Base-by-base conservation (phyloP, 2,329 filamentous ascomycete species). In the Alternaria brassicicola region DNA sequence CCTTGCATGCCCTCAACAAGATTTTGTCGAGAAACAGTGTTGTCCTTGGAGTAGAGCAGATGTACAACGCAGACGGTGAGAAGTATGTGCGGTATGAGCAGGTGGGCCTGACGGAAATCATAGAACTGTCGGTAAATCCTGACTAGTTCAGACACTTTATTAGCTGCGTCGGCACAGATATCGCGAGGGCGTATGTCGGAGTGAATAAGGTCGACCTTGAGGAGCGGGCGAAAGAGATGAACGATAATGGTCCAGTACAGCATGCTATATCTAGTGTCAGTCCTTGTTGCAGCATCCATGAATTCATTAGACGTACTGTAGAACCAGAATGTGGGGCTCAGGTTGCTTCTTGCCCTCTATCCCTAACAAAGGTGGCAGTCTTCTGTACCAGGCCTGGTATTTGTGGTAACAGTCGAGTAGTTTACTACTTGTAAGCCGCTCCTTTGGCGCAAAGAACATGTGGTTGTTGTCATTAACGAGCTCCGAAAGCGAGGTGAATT, bases 191-290 rank as follows among this genome's bases (percentile, higher is more conserved):
- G 81, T 2, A 91, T 80, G 50, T 84, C 83, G 7, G 87, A 89
- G 8, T 86, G 85, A 46, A 77, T 68, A 13, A 82, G 66, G 49
- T 82, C 78, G 21, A 89, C 83, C 66, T 90, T 90, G 69, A 91
- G 88, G 35, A 92, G 81, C 0, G 90, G 90, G 6, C 90, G 83
- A 71, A 92, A 92, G 1, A 93, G 83, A n/a, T 91, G 83, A 0
- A 90, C 75, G n/a, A 89, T 88, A 28, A 86, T 84, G 61, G 88
- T 88, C 68, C 90, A 85, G 69, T 90, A 89, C 62, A 90, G 87
- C 87, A 90, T 88, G 72, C 73, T 76, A 4, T 2, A 15, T 46
- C 12, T 19, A 15, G 12, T 35, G 52, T 70, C 51, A 67, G 64
- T 50, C 46, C 59, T 6, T 46, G 35, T 12, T 9, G 33, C 33